A percentile compares a stretch with the other conserved stretches of the same genome.
Conservation (phyloP, 2,329 filamentous ascomycete species). For the Ceratocystis huliohia region DNA sequence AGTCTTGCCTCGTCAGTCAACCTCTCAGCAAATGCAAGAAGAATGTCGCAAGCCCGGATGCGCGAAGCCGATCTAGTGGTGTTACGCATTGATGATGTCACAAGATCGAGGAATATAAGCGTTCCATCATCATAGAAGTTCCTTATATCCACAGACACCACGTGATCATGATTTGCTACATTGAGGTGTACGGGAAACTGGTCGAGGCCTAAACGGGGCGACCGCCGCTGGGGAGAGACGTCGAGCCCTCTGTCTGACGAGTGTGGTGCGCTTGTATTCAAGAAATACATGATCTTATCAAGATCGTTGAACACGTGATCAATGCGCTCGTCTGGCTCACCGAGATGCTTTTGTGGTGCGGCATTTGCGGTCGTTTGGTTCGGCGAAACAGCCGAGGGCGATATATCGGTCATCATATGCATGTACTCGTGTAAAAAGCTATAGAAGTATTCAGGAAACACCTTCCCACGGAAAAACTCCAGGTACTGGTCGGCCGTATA, state of each 20-base stretch:
- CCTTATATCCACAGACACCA: constrained; percentile 34
- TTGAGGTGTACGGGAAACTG: constrained; percentile 74
- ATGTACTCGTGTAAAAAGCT: constrained; percentile 96
- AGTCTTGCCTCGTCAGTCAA: constrained; percentile 92
- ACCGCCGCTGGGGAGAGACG: neutral
- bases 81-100: constrained; percentile 79
- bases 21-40: constrained; percentile 81
- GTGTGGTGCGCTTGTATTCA: constrained; percentile 40
- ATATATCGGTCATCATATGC: constrained; percentile 85
- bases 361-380: constrained; percentile 57
- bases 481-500: constrained; percentile 92
- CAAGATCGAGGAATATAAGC: constrained; percentile 76
- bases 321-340: constrained; percentile 85
- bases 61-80: constrained; percentile 80
- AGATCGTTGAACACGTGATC: constrained; percentile 89
- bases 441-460: constrained; percentile 95
- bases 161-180: constrained; percentile 72
- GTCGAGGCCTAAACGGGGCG: constrained; percentile 39
- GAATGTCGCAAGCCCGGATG: constrained; percentile 76
- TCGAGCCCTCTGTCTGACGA: neutral
- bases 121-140: constrained; percentile 64
- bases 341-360: constrained; percentile 46
- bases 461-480: constrained; percentile 79
- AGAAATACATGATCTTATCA: constrained; percentile 92
- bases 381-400: constrained; percentile 41